Conservation (phyloP, 768 basidiomycete genomes). For the Rhodotorula babjevae region DNA sequence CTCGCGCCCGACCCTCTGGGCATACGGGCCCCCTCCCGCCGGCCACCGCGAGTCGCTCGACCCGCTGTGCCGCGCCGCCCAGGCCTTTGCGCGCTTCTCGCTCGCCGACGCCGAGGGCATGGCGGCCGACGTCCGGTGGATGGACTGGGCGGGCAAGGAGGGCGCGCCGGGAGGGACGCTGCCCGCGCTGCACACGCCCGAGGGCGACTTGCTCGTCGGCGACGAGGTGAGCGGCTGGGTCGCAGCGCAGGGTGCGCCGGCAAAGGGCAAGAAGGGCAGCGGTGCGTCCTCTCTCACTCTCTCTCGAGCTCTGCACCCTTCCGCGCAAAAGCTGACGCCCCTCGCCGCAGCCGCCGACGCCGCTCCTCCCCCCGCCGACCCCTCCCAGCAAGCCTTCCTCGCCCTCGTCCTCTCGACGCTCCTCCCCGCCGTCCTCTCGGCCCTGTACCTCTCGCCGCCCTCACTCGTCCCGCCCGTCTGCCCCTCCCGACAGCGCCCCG, state of each 20-base stretch:
- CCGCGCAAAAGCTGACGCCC: too few relatives aligned
- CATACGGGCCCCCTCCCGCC: conserved; percentile 11
- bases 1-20: conserved; percentile 11
- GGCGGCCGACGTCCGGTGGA: background rate
- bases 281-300: background rate
- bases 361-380: background rate
- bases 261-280: background rate
- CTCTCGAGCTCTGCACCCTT: too few relatives aligned
- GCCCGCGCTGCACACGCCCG: conserved; percentile 11
- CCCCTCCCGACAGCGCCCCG: background rate
- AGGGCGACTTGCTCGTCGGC: conserved; percentile 18
- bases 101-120: background rate
- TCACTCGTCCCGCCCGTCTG: conserved; percentile 5
- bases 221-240: conserved; percentile 11
- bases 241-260: background rate
- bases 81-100: conserved; percentile 19
- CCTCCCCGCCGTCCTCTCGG: conserved; percentile 29
- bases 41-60: conserved; percentile 29
- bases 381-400: conserved; percentile 26
- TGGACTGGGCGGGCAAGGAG: background rate
- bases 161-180: conserved; percentile 12
- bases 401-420: conserved; percentile 23
- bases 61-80: conserved; percentile 15
- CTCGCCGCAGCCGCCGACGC: background rate
- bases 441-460: conserved; percentile 24